Evolutionary conservation across 2,329 filamentous ascomycete species (phyloP), one percentile per base, ranked within the genome.

Genomic region (Chlorencoelia australis): DNA sequence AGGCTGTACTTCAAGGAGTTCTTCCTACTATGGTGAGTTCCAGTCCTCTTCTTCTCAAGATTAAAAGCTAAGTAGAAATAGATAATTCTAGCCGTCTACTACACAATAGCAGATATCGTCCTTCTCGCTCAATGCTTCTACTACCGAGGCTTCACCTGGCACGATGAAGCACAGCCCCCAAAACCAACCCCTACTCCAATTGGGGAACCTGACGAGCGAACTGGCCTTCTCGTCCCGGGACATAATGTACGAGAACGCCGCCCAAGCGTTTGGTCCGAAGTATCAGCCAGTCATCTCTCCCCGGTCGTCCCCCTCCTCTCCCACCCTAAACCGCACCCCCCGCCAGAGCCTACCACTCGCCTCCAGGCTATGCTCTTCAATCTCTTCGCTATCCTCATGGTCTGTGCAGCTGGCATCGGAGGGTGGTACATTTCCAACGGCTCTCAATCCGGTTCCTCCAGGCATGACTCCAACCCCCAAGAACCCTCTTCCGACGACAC

Each of bases 1-100:
- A n/a, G n/a, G 84, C 87, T 13, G 76, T 95, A 11, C 60, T 95
- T 8, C 89, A 96, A 59, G 82, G 84, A 37, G 89, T 98, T 5
- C 62, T 96, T 36, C 88, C 91, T 1, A 98, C 89, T 0, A 95
- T 96, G 87, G 73, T 79, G 56, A 43, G 62, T 49, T 36, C 21
- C 21, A 25, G 35, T 50, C n/a, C 1, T 18, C 6, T 9, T n/a
- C n/a, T n/a, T n/a, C 14, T 31, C 14, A 17, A 19, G 25, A 5
- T 13, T 4, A 14, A 30, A n/a, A 20, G n/a, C 27, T 22, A 42
- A 35, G 43, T 26, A 34, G 10, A 13, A 8, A 5, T 17, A 79
- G 75, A 79, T 85, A 44, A 94, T 94, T 35, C 68, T 95, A n/a
- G 88, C 88, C 9, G 73, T 94, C 11, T 94, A 94, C 60, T 94